A percentile compares a stretch with the other conserved stretches of the same genome.
Evolutionary conservation across 441 rosid species (phyloP).

Genomic region (Gossypium trilobum): DNA sequence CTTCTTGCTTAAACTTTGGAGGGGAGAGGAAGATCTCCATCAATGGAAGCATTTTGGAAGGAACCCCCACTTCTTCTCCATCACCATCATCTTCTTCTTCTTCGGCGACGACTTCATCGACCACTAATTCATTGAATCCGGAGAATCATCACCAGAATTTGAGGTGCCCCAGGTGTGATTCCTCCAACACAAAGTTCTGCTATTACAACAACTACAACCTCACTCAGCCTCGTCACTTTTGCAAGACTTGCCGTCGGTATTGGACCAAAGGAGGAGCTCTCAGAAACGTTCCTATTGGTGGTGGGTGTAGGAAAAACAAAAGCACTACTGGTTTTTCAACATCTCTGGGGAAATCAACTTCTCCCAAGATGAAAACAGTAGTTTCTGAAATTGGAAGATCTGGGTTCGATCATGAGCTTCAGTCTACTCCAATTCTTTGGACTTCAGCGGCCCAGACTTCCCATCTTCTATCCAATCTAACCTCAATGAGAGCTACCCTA

Average conservation of each 20-base stretch:
- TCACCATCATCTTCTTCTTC: slow-evolving; percentile 31
- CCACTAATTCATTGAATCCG: slow-evolving; percentile 23
- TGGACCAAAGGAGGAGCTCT: slow-evolving; percentile 79
- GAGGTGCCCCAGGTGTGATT: slow-evolving; percentile 68
- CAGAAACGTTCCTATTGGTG: slow-evolving; percentile 68
- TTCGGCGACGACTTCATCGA: slow-evolving; percentile 25
- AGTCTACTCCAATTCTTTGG: slow-evolving; percentile 42
- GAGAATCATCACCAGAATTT: slow-evolving; percentile 34
- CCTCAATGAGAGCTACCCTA: slow-evolving; percentile 33
- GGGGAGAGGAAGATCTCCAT: slow-evolving; percentile 42
- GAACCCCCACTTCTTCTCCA: slow-evolving; percentile 30
- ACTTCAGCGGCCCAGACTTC: slow-evolving; percentile 44
- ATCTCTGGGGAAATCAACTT: slow-evolving; percentile 30
- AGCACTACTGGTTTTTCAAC: slow-evolving; percentile 25
- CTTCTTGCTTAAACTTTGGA: slow-evolving; percentile 30
- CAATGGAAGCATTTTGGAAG: slow-evolving; percentile 36
- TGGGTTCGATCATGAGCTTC: slow-evolving; percentile 32
- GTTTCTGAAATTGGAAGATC: slow-evolving; percentile 42
- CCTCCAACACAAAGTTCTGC: slow-evolving; percentile 68
- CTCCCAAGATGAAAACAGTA: slow-evolving; percentile 33
- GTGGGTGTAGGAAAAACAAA: slow-evolving; percentile 66
- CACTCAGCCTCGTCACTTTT: slow-evolving; percentile 76
- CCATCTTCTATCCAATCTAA: slow-evolving; percentile 30
- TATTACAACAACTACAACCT: slow-evolving; percentile 79
- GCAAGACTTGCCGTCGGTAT: slow-evolving; percentile 78